phyloP scores from a whole-genome alignment of 2,329 filamentous ascomycete genomes.

The Colletotrichum costaricense region DNA sequence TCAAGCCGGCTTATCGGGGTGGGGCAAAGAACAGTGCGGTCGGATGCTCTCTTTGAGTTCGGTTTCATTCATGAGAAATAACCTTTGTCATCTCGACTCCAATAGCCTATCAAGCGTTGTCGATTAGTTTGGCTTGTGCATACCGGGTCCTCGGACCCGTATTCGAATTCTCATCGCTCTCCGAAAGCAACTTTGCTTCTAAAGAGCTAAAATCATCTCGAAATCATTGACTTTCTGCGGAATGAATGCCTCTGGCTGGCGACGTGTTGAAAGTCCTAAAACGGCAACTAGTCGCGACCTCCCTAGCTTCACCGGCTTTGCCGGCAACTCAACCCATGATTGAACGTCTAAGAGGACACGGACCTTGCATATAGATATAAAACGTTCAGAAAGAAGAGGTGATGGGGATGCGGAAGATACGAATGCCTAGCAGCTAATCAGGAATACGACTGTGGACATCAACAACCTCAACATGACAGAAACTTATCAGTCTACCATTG shows the following conservation, averaged over 20 bases:
- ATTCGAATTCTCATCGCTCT: neutral
- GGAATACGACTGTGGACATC: neutral
- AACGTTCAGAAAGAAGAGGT: neutral
- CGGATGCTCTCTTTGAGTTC: neutral
- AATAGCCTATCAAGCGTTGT: neutral
- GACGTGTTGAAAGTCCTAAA: neutral
- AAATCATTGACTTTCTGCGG: neutral
- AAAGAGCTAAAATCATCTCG: neutral
- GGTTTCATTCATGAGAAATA: neutral
- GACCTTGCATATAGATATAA: neutral
- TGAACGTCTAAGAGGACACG: neutral
- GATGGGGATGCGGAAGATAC: neutral
- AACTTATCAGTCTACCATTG: neutral
- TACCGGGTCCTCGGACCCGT: neutral
- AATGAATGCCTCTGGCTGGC: neutral
- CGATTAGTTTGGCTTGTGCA: neutral
- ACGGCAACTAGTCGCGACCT: neutral
- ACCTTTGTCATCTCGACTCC: neutral
- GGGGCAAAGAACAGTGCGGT: neutral
- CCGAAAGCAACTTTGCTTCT: neutral
- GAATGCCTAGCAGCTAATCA: neutral
- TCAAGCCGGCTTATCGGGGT: neutral
- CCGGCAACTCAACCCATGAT: neutral
- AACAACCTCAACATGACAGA: slow-evolving; percentile 8
- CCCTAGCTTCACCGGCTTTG: neutral